phyloP scores from a whole-genome alignment of 2,329 filamentous ascomycete genomes.

The Pyricularia pennisetigena region DNA sequence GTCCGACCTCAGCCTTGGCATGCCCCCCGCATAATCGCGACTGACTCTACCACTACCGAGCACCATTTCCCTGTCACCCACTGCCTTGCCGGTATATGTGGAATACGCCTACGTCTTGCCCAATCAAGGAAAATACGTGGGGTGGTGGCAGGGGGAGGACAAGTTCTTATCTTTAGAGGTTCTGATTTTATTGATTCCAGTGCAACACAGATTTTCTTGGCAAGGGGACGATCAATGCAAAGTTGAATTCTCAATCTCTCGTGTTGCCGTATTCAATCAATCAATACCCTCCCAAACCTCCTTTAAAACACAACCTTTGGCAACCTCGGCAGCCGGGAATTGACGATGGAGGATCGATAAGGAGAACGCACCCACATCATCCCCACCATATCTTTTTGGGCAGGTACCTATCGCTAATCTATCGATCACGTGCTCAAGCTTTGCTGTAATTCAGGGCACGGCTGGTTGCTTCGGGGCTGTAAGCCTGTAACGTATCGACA shows the following conservation, averaged over 20 bases:
- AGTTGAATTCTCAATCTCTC: not conserved
- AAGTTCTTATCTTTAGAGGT: not conserved
- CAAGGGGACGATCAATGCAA: not conserved
- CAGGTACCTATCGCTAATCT: not conserved
- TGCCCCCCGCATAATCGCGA: not conserved
- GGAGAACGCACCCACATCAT: not conserved
- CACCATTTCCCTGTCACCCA: not conserved
- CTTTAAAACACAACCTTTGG: not conserved
- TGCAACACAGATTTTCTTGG: not conserved
- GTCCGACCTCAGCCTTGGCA: not conserved
- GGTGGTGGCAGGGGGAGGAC: not conserved
- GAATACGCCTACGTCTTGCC: not conserved
- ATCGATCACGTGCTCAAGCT: not conserved
- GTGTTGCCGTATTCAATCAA: not conserved
- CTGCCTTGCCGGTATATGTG: not conserved
- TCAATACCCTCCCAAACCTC: too few species aligned
- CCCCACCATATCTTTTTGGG: not conserved
- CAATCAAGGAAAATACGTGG: not conserved
- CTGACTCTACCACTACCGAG: not conserved
- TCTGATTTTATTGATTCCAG: not conserved
- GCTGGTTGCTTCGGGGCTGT: too few species aligned
- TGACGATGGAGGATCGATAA: not conserved
- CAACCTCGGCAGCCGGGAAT: not conserved
- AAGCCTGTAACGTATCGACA: too few species aligned
- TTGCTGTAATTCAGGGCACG: not conserved